Conservation (phyloP, 148 eudicot species). For the Mesembryanthemum crystallinum region DNA sequence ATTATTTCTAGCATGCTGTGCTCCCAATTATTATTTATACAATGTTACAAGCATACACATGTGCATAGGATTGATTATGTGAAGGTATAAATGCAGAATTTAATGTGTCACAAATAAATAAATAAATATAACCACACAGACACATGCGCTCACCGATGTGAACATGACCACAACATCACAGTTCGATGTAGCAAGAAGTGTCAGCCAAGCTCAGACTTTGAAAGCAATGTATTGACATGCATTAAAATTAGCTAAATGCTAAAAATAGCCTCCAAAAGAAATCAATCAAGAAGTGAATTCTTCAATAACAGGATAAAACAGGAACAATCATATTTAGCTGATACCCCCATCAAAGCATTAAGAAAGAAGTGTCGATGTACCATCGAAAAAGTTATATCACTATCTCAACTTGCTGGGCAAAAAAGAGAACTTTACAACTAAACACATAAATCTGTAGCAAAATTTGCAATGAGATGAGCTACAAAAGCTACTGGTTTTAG, state of each 20-base stretch:
- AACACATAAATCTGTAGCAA: not conserved
- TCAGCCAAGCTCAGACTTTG: not conserved
- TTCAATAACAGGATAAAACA: not conserved
- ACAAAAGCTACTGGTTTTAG: not conserved
- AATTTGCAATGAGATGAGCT: not conserved
- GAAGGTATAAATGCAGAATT: not conserved
- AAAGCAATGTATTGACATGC: not conserved
- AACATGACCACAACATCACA: not conserved
- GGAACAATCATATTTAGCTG: not conserved
- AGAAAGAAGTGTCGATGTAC: not conserved
- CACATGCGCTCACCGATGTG: not conserved
- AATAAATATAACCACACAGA: not conserved
- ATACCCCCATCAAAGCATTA: not conserved
- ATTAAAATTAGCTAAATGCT: not conserved
- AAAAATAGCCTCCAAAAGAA: not conserved
- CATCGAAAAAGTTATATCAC: not conserved
- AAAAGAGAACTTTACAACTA: not conserved
- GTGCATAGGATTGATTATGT: not conserved
- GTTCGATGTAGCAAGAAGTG: not conserved
- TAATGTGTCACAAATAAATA: not conserved
- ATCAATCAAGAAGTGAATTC: not conserved
- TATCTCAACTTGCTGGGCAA: conserved; percentile 1
- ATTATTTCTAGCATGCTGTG: not conserved
- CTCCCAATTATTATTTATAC: too few species aligned
- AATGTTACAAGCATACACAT: too few species aligned